A percentile compares a stretch with the other conserved stretches of the same genome.
These are phyloP conservation scores for Claviceps capensis DNA, from an alignment of 2,329 filamentous ascomycete species.

Conservation along the genomic window DNA sequence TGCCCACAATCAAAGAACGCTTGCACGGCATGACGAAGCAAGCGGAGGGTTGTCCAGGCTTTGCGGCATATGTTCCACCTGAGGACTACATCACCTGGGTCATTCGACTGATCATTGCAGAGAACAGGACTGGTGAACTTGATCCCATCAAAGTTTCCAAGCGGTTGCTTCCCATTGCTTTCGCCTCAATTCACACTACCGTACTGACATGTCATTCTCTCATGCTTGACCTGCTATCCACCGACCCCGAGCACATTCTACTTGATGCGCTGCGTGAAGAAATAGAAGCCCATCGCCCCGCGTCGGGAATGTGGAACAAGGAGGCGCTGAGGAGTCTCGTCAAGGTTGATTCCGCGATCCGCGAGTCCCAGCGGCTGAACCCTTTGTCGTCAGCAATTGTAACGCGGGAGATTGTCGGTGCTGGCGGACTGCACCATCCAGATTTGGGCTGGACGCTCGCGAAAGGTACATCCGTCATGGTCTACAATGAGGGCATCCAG, in stretches of 20 bases:
- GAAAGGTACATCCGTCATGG: constrained; percentile 26
- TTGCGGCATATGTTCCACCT: constrained; percentile 28
- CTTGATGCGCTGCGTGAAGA: constrained; percentile 31
- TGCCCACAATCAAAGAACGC: constrained; percentile 36
- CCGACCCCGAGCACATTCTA: constrained; percentile 20
- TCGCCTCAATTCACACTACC: constrained; percentile 46
- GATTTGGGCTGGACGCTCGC: constrained; percentile 21
- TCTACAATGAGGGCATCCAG: constrained; percentile 31
- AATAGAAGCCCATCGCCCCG: constrained; percentile 14
- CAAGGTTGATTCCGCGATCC: constrained; percentile 36
- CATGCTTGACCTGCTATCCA: constrained; percentile 31
- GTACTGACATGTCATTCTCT: constrained; percentile 34
- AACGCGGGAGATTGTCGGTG: constrained; percentile 30
- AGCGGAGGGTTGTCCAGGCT: constrained; percentile 24
- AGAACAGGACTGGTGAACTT: constrained; percentile 29
- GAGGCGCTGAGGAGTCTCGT: constrained; percentile 26
- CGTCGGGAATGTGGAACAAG: constrained; percentile 32
- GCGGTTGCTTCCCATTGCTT: constrained; percentile 40
- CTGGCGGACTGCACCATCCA: constrained; percentile 28
- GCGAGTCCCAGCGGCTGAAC: constrained; percentile 37
- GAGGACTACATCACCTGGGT: constrained; percentile 46
- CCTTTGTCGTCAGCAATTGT: constrained; percentile 32
- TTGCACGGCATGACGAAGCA: constrained; percentile 31
- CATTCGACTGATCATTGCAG: constrained; percentile 34
- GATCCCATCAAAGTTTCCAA: constrained; percentile 33